Percentiles rank a stretch among this genome's conserved stretches.
Evolutionary conservation across 192 early-diverging fungal genomes (phyloP).

Genomic region (Mycoemilia scoparia): DNA sequence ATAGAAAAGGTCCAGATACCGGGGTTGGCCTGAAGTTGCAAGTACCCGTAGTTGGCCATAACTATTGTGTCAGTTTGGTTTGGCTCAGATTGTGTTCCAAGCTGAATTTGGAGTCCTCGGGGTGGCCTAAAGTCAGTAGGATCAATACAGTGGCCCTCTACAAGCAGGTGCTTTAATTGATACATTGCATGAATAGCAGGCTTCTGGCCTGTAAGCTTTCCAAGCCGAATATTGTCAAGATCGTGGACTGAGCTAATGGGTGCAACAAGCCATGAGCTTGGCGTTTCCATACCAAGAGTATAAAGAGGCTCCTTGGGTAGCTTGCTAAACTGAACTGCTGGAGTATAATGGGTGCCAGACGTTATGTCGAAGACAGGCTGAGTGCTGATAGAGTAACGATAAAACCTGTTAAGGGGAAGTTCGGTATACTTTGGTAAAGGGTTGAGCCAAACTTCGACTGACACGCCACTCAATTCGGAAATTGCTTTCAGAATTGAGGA

Average conservation of each 20-base stretch:
- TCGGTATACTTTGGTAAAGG: constrained; percentile 35
- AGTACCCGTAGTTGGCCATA: constrained; percentile 96
- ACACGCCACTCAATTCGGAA: constrained; percentile 38
- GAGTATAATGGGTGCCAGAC: constrained; percentile 7
- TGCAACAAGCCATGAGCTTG: constrained; percentile 76
- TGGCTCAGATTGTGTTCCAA: constrained; percentile 46
- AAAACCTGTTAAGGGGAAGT: constrained; percentile 73
- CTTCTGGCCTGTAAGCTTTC: constrained; percentile 13
- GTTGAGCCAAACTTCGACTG: constrained; percentile 49
- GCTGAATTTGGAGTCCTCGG: constrained; percentile 74
- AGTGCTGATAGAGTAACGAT: constrained; percentile 60
- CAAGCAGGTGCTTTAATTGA: constrained; percentile 61
- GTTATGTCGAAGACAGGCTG: constrained; percentile 48
- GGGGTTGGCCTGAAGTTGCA: constrained; percentile 86
- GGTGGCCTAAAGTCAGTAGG: constrained; percentile 47
- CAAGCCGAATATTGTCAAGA: constrained; percentile 77
- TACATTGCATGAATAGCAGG: constrained; percentile 55
- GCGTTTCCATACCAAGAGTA: constrained; percentile 77
- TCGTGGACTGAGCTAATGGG: constrained; percentile 67
- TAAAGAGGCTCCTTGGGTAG: constrained; percentile 64
- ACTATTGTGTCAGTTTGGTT: constrained; percentile 79
- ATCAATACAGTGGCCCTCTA: constrained; percentile 83
- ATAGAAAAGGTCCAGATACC: constrained; percentile 72
- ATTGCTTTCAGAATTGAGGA: constrained; percentile 50
- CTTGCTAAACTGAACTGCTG: constrained; percentile 47